phyloP scores from a whole-genome alignment of 2,329 filamentous ascomycete species.

The Calycina marina region DNA sequence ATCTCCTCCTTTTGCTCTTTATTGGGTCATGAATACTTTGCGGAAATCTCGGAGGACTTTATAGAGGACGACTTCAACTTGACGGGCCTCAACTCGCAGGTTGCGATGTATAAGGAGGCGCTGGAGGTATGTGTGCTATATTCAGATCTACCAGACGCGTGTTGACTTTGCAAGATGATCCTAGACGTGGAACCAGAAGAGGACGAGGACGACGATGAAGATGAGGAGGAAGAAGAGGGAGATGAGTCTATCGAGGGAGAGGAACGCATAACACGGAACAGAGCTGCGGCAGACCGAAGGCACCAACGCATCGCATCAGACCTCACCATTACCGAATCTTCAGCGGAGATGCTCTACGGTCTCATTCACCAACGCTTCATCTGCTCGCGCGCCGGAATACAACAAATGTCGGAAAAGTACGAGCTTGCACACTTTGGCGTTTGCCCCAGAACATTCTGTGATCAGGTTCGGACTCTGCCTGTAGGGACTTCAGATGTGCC shows the following conservation, averaged over 20 bases:
- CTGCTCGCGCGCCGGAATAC: slow-evolving; percentile 87
- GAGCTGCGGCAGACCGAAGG: slow-evolving; percentile 48
- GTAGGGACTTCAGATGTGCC: slow-evolving; percentile 91
- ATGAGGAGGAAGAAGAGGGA: slow-evolving; percentile 52
- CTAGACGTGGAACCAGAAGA: slow-evolving; percentile 96
- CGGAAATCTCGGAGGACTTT: slow-evolving; percentile 96
- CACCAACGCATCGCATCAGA: slow-evolving; percentile 81
- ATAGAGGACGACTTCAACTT: slow-evolving; percentile 99
- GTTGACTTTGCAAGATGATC: slow-evolving; percentile 56
- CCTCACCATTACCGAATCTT: slow-evolving; percentile 88
- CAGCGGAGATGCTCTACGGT: slow-evolving; percentile 94
- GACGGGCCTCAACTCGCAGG: slow-evolving; percentile 85
- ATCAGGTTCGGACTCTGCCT: slow-evolving; percentile 76
- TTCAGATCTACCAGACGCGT: slow-evolving; percentile 5
- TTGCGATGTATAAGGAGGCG: slow-evolving; percentile 98
- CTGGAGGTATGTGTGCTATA: slow-evolving; percentile 47
- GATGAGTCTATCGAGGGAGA: slow-evolving; percentile 52
- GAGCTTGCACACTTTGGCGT: slow-evolving; percentile 91
- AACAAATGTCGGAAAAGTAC: slow-evolving; percentile 99
- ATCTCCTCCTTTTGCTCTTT: slow-evolving; percentile 94
- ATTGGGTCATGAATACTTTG: slow-evolving; percentile 96
- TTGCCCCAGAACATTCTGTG: slow-evolving; percentile 89
- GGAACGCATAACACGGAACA: slow-evolving; percentile 29
- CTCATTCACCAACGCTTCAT: slow-evolving; percentile 98
- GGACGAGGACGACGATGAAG: slow-evolving; percentile 70